phyloP scores from a whole-genome alignment of 768 basidiomycete genomes.

The Lactarius psammicola region DNA sequence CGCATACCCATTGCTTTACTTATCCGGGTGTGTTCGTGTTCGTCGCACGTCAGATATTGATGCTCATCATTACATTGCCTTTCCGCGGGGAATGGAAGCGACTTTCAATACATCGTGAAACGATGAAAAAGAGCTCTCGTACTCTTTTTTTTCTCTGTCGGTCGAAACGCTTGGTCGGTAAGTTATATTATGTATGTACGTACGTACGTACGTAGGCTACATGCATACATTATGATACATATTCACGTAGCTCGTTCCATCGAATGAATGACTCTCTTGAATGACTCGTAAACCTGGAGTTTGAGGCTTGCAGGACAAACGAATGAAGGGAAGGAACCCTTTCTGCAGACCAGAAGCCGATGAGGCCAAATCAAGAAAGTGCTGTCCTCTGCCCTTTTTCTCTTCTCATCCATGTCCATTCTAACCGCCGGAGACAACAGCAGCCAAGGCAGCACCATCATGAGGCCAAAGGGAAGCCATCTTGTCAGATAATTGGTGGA shows the following conservation, averaged over 20 bases:
- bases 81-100: background rate
- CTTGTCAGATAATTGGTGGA: background rate
- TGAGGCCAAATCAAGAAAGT: background rate
- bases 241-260: background rate
- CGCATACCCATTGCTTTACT: background rate
- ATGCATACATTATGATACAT: background rate
- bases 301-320: background rate
- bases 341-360: background rate
- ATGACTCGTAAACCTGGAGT: too few species aligned
- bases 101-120: background rate
- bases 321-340: background rate
- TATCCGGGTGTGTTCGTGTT: background rate
- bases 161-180: background rate
- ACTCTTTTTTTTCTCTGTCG: background rate
- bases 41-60: background rate
- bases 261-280: background rate
- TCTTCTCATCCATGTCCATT: background rate
- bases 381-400: background rate
- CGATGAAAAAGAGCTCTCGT: background rate
- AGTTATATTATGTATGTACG: background rate
- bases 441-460: background rate
- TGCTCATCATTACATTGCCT: background rate
- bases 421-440: background rate
- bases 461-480: background rate
- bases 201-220: too few species aligned